Percentiles rank a stretch among this genome's conserved stretches.
phyloP scores from a whole-genome alignment of 495 filamentous ascomycete genomes.

The Tuber umbilicatum region DNA sequence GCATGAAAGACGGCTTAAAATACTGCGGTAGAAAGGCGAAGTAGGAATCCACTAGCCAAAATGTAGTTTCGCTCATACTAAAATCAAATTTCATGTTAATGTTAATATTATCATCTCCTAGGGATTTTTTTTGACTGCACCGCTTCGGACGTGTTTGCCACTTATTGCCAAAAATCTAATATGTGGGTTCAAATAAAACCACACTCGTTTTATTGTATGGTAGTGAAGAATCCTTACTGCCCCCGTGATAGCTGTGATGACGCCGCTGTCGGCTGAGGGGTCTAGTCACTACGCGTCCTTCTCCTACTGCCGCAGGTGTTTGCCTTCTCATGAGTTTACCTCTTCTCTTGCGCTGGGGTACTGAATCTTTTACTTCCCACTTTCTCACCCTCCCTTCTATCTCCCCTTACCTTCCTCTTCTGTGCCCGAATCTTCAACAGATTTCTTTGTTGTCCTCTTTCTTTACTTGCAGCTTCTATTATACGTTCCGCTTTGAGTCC shows the following conservation, averaged over 20 bases:
- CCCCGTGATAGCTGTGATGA: neutral
- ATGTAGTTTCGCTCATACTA: no score
- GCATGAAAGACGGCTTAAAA: no score
- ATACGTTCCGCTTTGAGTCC: neutral
- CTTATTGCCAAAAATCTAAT: no score
- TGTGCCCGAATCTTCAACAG: neutral
- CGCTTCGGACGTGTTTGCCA: no score
- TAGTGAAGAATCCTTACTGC: neutral
- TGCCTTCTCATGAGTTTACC: neutral
- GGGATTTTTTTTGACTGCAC: no score
- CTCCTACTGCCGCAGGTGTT: neutral
- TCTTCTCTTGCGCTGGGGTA: neutral
- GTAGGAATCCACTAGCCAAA: no score
- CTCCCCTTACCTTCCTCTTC: neutral
- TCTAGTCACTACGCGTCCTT: neutral
- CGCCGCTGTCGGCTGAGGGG: neutral
- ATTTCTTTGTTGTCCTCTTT: no score
- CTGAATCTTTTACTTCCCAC: neutral
- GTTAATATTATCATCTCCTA: no score
- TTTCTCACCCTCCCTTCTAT: neutral
- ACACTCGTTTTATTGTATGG: neutral
- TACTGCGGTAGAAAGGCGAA: no score
- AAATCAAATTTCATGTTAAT: no score
- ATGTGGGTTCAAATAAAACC: no score
- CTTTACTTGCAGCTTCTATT: no score